These are phyloP conservation scores for Withania somnifera DNA, from an alignment of 305 asterid species.

Conservation along the genomic window DNA sequence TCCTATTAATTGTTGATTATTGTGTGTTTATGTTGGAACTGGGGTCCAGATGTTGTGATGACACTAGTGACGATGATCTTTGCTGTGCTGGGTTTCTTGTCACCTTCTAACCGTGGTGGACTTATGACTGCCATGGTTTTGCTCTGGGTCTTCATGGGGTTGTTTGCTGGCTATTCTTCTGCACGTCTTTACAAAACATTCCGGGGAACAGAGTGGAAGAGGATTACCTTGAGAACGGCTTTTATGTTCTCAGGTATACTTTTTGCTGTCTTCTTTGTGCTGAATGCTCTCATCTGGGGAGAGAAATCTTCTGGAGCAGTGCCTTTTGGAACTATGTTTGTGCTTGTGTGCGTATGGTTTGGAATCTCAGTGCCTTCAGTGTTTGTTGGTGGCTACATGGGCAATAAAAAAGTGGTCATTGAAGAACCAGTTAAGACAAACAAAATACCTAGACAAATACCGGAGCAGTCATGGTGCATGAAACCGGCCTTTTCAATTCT, in stretches of 20 bases:
- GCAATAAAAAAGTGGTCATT: constrained; percentile 59
- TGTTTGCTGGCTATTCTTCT: constrained; percentile 79
- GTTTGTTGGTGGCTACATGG: constrained; percentile 78
- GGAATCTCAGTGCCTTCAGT: constrained; percentile 91
- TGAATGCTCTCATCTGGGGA: constrained; percentile 87
- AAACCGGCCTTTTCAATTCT: constrained; percentile 68
- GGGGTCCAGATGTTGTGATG: constrained; percentile 83
- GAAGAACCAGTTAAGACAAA: constrained; percentile 87
- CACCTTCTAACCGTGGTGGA: constrained; percentile 95
- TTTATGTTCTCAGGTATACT: constrained; percentile 89
- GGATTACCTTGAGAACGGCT: constrained; percentile 70
- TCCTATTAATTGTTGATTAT: constrained; percentile 58
- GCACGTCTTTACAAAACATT: constrained; percentile 72
- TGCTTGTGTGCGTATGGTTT: constrained; percentile 85
- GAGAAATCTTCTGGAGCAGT: constrained; percentile 94
- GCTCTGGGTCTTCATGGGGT: constrained; percentile 93
- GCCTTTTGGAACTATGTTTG: constrained; percentile 92
- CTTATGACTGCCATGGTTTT: constrained; percentile 95
- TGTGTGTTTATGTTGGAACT: constrained; percentile 88
- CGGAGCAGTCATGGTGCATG: constrained; percentile 96
- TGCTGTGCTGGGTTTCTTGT: constrained; percentile 78
- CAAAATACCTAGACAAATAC: constrained; percentile 79
- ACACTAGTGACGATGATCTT: constrained; percentile 87
- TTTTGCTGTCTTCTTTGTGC: constrained; percentile 60
- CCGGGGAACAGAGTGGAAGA: constrained; percentile 83